These are phyloP conservation scores for Chenopodium suecicum DNA, from an alignment of 148 eudicot species.

Conservation along the genomic window DNA sequence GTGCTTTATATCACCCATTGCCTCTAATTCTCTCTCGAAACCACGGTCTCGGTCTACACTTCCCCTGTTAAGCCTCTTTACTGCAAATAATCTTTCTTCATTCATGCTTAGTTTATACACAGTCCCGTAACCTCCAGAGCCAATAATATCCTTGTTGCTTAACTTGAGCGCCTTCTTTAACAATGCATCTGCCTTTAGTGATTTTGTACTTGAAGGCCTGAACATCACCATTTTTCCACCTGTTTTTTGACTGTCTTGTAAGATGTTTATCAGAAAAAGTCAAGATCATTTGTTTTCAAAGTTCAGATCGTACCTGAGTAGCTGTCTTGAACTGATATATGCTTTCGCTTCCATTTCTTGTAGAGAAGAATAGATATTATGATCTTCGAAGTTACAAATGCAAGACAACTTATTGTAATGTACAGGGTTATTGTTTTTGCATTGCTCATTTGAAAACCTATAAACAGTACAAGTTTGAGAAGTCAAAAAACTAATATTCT, in stretches of 20 bases:
- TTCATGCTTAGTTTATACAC: slow-evolving; percentile 63
- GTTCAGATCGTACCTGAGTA: slow-evolving; percentile 39
- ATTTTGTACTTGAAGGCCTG: slow-evolving; percentile 50
- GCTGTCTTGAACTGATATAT: slow-evolving; percentile 55
- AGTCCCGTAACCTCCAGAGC: slow-evolving; percentile 87
- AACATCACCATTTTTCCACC: slow-evolving; percentile 91
- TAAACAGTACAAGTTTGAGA: neutral
- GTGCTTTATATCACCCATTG: slow-evolving; percentile 94
- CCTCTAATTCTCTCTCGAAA: slow-evolving; percentile 87
- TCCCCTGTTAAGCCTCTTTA: slow-evolving; percentile 68
- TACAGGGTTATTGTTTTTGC: slow-evolving; percentile 38
- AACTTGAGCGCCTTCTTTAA: slow-evolving; percentile 65
- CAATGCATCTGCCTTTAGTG: slow-evolving; percentile 50
- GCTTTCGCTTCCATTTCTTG: slow-evolving; percentile 73
- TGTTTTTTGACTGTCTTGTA: slow-evolving; percentile 26
- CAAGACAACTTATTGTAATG: slow-evolving; percentile 58
- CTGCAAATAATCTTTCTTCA: slow-evolving; percentile 63
- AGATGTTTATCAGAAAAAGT: neutral
- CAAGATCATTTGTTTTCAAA: neutral
- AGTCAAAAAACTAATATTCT: neutral
- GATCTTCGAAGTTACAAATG: slow-evolving; percentile 66
- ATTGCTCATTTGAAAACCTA: slow-evolving; percentile 42
- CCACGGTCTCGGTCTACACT: slow-evolving; percentile 73
- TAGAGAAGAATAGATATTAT: slow-evolving; percentile 61
- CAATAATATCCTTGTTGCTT: slow-evolving; percentile 80